A percentile compares a stretch with the other conserved stretches of the same genome.
phyloP scores from a whole-genome alignment of 495 filamentous ascomycete genomes.

The Trichoderma erinaceum region DNA sequence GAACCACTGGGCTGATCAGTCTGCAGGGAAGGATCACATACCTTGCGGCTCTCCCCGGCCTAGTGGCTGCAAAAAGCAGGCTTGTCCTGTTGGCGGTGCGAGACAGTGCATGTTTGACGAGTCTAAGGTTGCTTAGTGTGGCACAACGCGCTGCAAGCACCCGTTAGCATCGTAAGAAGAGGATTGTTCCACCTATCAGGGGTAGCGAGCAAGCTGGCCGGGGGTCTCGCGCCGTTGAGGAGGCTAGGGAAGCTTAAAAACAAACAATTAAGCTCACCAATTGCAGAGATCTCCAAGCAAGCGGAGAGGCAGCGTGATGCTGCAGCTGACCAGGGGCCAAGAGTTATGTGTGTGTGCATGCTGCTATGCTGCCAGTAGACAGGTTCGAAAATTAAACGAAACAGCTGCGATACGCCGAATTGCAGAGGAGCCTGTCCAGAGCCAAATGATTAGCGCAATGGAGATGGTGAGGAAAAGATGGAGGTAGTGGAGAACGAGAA shows the following conservation, averaged over 20 bases:
- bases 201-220: not conserved
- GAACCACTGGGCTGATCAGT: not conserved
- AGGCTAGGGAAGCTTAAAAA: not conserved
- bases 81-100: not conserved
- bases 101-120: not conserved
- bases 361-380: no score
- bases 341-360: no score
- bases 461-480: no score
- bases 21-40: not conserved
- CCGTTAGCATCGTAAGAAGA: not conserved
- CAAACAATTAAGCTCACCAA: not conserved
- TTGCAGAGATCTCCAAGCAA: not conserved
- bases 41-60: not conserved
- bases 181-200: constrained; percentile 2
- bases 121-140: not conserved
- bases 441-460: no score
- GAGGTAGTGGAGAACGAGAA: no score
- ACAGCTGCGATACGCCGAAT: no score
- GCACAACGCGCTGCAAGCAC: not conserved
- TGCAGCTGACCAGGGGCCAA: not conserved
- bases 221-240: not conserved
- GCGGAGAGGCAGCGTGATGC: not conserved
- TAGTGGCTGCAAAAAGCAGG: not conserved
- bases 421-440: no score
- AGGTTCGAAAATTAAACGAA: no score